Evolutionary conservation across 768 basidiomycete species (phyloP), one percentile per base, ranked within the genome.

Genomic region (Podaxis sp.): DNA sequence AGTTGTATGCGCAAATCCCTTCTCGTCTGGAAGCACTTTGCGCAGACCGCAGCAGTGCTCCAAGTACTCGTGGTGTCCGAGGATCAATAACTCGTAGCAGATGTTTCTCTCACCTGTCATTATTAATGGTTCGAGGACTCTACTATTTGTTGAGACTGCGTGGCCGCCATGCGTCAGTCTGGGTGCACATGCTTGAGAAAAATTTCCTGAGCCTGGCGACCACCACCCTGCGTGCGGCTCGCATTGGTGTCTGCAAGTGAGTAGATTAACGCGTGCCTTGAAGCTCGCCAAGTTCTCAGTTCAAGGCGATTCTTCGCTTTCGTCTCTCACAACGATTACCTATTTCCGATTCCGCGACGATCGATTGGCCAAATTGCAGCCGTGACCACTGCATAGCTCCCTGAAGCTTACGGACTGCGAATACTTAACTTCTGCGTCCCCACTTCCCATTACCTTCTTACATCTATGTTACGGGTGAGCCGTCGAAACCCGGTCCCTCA

Each of bases 291-390:
- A 35, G 11, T 37, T 18, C 25, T 47, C 28, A 37, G 40, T 52
- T 36, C 18, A 50, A 23, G 57, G 40, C 53, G 53, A 40, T 55
- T 64, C 62, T 58, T 58, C 61, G 62, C 67, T 67, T 54, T 63
- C 57, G 55, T 54, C 63, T 61, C 62, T 63, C 53, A 35, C 48
- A 54, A 18, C 59, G 55, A 59, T 64, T 62, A 69, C 68, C 67
- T 71, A 75, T 72, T 73, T 76, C 69, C 68, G 66, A 68, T 71
- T 66, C 70, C 69, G 69, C 69, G 70, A 73, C 68, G 69, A 71
- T 72, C 68, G 64, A 72, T 67, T 66, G 38, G 32, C 40, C 37
- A 56, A 52, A 63, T 62, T 58, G 48, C 58, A 53, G 25, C 36
- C 57, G 47, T 55, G 50, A 23, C 47, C 47, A n/a, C 28, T 54